Evolutionary conservation across 1,139 yeast species (phyloP).

Genomic region (Blastobotrys persicus): DNA sequence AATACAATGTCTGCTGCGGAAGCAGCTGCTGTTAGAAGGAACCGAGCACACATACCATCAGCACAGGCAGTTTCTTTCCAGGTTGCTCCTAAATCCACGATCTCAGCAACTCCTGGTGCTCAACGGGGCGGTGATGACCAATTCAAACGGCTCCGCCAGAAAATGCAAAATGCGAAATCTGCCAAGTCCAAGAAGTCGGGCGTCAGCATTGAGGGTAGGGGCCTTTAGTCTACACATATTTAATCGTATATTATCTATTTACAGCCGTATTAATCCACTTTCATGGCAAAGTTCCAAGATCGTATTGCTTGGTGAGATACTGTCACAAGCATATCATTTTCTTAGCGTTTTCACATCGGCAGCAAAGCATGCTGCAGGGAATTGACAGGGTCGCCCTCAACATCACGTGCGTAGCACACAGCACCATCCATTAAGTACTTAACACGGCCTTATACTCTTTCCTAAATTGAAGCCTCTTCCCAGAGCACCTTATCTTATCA

Average conservation of each 20-base stretch:
- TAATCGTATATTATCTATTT: not conserved
- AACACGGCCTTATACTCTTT: too few relatives aligned
- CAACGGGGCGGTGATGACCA: constrained; percentile 58
- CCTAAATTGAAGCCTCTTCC: too few relatives aligned
- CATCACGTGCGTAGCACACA: too few relatives aligned
- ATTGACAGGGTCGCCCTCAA: too few relatives aligned
- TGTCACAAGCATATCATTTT: too few relatives aligned
- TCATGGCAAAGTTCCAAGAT: too few relatives aligned
- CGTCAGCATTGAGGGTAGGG: constrained; percentile 70
- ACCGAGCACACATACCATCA: constrained; percentile 92
- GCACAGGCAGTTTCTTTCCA: constrained; percentile 86
- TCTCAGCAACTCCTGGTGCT: constrained; percentile 47
- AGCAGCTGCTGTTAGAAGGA: constrained; percentile 81
- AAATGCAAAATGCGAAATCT: constrained; percentile 49
- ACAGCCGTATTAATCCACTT: too few relatives aligned
- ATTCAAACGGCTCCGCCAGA: constrained; percentile 67
- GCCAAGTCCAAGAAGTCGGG: constrained; percentile 57
- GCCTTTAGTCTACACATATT: not conserved
- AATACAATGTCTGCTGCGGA: constrained; percentile 56
- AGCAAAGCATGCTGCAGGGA: too few relatives aligned
- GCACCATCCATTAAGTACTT: too few relatives aligned
- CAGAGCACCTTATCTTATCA: too few relatives aligned
- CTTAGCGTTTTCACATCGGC: too few relatives aligned
- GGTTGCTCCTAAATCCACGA: constrained; percentile 75
- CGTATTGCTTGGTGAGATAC: too few relatives aligned